These are phyloP conservation scores for Xylaria digitata DNA, from an alignment of 2,329 filamentous ascomycete species.

Conservation along the genomic window DNA sequence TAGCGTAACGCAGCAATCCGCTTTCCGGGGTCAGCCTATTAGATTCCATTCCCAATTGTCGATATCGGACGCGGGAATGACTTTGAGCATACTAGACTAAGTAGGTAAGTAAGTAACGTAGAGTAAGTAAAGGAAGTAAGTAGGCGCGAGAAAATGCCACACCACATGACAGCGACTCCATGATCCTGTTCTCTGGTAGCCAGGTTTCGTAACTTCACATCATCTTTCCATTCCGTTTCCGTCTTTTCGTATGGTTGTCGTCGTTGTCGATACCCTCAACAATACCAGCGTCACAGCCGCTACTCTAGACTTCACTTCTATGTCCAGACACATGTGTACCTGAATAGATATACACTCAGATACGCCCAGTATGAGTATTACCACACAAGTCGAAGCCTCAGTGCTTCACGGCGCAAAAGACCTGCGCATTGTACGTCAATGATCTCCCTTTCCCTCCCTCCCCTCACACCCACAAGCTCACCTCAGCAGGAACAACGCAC, in stretches of 20 bases:
- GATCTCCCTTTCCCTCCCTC: background rate
- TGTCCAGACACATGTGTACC: background rate
- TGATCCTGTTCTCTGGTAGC: conserved; percentile 4
- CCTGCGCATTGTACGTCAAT: conserved; percentile 59
- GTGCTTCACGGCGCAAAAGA: conserved; percentile 66
- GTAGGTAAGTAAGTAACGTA: background rate
- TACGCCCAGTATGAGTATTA: conserved; percentile 26
- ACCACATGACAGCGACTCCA: conserved; percentile 22
- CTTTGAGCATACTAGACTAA: background rate
- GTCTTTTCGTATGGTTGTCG: no score
- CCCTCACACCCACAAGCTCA: background rate
- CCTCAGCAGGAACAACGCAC: conserved; percentile 62
- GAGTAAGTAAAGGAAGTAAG: no score
- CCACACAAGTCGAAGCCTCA: conserved; percentile 54
- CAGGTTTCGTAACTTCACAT: background rate
- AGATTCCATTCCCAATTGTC: background rate
- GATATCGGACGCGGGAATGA: no score
- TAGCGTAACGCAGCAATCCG: background rate
- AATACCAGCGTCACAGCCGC: background rate
- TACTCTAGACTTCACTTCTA: conserved; percentile 7
- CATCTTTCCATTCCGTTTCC: background rate
- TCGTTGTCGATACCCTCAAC: background rate
- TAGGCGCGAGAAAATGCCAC: background rate
- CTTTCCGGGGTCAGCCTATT: background rate
- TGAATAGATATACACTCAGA: background rate